phyloP scores from a whole-genome alignment of 768 basidiomycete species.

The Psilocybe tampanensis region DNA sequence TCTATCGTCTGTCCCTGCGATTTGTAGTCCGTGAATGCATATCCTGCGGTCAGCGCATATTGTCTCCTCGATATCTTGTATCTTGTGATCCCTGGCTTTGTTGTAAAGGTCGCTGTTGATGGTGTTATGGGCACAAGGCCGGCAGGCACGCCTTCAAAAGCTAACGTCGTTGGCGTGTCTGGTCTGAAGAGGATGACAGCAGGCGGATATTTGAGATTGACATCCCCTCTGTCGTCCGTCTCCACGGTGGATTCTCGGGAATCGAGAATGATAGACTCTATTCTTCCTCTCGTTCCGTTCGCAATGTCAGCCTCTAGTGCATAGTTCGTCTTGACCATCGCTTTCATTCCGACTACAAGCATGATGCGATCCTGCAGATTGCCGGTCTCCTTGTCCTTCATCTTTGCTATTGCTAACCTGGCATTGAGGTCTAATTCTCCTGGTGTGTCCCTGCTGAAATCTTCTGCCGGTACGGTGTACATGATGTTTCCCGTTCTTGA shows the following conservation, averaged over 20 bases:
- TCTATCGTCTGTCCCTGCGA: slow-evolving; percentile 41
- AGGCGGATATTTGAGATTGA: slow-evolving; percentile 32
- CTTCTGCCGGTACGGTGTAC: slow-evolving; percentile 26
- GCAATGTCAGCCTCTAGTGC: slow-evolving; percentile 39
- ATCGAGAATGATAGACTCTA: slow-evolving; percentile 35
- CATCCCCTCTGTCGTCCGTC: not conserved
- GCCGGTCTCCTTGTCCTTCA: slow-evolving; percentile 13
- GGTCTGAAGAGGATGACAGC: slow-evolving; percentile 32
- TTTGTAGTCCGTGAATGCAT: slow-evolving; percentile 44
- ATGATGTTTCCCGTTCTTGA: slow-evolving; percentile 10
- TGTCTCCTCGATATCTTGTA: not conserved
- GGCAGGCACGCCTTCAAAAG: slow-evolving; percentile 26
- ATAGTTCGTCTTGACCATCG: slow-evolving; percentile 38
- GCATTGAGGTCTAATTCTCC: too few species aligned
- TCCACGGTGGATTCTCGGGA: slow-evolving; percentile 22
- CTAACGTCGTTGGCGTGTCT: slow-evolving; percentile 7
- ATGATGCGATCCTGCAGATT: slow-evolving; percentile 24
- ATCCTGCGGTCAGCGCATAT: slow-evolving; percentile 32
- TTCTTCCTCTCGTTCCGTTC: slow-evolving; percentile 39
- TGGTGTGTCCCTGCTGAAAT: slow-evolving; percentile 11
- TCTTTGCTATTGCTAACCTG: slow-evolving; percentile 7
- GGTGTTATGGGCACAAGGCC: slow-evolving; percentile 26
- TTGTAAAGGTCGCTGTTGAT: not conserved
- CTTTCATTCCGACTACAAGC: slow-evolving; percentile 38
- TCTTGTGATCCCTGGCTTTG: too few species aligned